Evolutionary conservation across 2,329 filamentous ascomycete genomes (phyloP), one percentile per base, ranked within the genome.

Genomic region (Chaetomiaceae sp.): DNA sequence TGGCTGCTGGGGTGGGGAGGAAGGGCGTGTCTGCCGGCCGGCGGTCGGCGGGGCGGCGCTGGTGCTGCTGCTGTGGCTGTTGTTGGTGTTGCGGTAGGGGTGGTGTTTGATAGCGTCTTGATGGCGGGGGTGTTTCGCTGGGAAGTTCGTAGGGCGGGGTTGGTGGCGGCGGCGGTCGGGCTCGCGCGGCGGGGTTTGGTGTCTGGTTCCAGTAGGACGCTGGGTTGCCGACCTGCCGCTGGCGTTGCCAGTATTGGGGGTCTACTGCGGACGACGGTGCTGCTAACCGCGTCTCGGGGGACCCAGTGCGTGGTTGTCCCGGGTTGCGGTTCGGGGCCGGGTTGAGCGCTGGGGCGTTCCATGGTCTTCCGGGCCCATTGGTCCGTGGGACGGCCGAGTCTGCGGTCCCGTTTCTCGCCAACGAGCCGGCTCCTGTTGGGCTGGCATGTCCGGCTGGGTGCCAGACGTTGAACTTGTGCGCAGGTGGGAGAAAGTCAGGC

Each of bases 301-400:
- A 64, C 55, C 44, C 62, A 51, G 40, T 64, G 57, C 33, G 62
- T 51, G 30, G 50, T 51, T 45, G 59, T 46, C 9, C 56, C 44
- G 38, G 56, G 53, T 30, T 62, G 55, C 50, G 46, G 55, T 5
- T 59, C 50, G 6, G 57, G 8, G 17, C 58, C 50, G 20, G 60
- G 45, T 23, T 53, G 16, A 50, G 47, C 35, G 27, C 33, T 9
- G 52, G 53, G 10, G 51, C 50, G n/a, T 54, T 47, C 41, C 53
- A 44, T 1, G 52, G 53, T 19, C 42, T 44, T 25, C 33, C 31
- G 4, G 44, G 35, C 0, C 34, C 44, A 16, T 23, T 52, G 12
- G 37, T 6, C 17, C 25, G 41, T 2, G 23, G 41, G 20, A 19
- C n/a, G 2, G 34, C 37, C n/a, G n/a, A n/a, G n/a, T n/a, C n/a